phyloP scores from a whole-genome alignment of 192 early-diverging fungal species.

The Mortierella claussenii region DNA sequence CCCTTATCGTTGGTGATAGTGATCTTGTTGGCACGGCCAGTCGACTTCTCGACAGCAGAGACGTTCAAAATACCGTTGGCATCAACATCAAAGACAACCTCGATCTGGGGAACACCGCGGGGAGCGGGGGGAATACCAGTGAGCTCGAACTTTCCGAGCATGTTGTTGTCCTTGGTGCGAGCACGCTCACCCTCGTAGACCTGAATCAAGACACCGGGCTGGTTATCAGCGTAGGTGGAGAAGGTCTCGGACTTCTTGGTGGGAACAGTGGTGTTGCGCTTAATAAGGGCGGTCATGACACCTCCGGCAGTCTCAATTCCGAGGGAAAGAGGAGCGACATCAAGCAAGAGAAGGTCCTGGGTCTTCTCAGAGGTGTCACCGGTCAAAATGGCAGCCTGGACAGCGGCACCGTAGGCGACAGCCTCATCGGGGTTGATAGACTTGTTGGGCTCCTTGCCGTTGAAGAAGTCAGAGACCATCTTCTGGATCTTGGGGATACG shows the following conservation, averaged over 20 bases:
- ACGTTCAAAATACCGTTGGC: constrained; percentile 99
- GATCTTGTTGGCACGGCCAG: constrained; percentile 94
- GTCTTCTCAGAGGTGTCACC: constrained; percentile 98
- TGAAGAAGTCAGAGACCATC: constrained; percentile 98
- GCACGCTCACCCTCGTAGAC: constrained; percentile 98
- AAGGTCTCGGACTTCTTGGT: constrained; percentile 99
- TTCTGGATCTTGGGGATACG: constrained; percentile 99
- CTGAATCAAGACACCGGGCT: constrained; percentile 97
- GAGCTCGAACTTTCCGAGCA: constrained; percentile 98
- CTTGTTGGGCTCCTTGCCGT: constrained; percentile 99
- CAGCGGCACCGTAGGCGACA: constrained; percentile 98
- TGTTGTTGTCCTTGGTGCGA: constrained; percentile 98
- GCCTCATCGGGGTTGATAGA: constrained; percentile 99
- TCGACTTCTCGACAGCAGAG: constrained; percentile 93
- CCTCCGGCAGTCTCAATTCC: constrained; percentile 99
- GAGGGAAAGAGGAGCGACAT: constrained; percentile 96
- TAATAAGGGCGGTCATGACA: constrained; percentile 98
- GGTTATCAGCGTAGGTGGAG: constrained; percentile 99
- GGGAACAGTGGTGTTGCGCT: constrained; percentile 97
- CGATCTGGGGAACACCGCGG: constrained; percentile 96
- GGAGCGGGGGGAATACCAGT: constrained; percentile 97
- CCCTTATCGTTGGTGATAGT: constrained; percentile 99
- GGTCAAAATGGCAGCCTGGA: constrained; percentile 96
- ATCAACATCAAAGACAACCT: constrained; percentile 97
- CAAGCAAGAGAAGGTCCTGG: constrained; percentile 92